Percentiles rank a stretch among this genome's conserved stretches.
Evolutionary conservation across 768 basidiomycete species (phyloP).

Genomic region (Collybia sordida): DNA sequence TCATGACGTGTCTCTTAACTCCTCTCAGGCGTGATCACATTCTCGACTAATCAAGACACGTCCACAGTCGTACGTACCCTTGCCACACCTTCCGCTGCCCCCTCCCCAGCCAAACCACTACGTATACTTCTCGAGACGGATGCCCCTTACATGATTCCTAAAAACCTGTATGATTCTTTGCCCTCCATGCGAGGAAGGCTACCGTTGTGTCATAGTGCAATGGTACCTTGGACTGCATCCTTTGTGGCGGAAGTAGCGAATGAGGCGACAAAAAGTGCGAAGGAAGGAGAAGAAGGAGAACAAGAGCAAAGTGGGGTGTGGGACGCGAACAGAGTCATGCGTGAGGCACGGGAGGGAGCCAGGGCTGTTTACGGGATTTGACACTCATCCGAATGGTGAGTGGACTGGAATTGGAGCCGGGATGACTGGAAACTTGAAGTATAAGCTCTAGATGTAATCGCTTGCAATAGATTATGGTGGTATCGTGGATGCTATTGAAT

Average conservation of each 20-base stretch:
- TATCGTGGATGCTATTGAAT: no score
- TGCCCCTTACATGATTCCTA: conserved; percentile 85
- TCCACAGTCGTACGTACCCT: conserved; percentile 62
- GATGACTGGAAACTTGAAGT: no score
- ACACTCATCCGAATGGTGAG: no score
- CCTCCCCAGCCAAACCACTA: conserved; percentile 22
- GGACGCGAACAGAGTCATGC: conserved; percentile 58
- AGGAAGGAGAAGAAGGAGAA: conserved; percentile 55
- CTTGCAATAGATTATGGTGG: no score
- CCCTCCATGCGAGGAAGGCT: conserved; percentile 56
- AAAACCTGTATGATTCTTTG: conserved; percentile 64
- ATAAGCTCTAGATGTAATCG: no score
- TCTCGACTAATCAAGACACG: conserved; percentile 73
- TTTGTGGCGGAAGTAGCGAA: conserved; percentile 68
- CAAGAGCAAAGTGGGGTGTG: conserved; percentile 34
- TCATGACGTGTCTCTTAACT: neutral
- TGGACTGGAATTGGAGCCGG: no score
- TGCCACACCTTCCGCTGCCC: conserved; percentile 11
- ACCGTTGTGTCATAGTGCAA: conserved; percentile 73
- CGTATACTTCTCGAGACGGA: conserved; percentile 80
- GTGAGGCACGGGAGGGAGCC: conserved; percentile 65
- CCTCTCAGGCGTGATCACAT: conserved; percentile 74
- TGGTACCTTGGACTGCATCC: conserved; percentile 85
- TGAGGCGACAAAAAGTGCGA: conserved; percentile 64
- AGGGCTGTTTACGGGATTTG: conserved; percentile 52